Conservation (phyloP, 306 rosid species). For the Parietaria judaica region DNA sequence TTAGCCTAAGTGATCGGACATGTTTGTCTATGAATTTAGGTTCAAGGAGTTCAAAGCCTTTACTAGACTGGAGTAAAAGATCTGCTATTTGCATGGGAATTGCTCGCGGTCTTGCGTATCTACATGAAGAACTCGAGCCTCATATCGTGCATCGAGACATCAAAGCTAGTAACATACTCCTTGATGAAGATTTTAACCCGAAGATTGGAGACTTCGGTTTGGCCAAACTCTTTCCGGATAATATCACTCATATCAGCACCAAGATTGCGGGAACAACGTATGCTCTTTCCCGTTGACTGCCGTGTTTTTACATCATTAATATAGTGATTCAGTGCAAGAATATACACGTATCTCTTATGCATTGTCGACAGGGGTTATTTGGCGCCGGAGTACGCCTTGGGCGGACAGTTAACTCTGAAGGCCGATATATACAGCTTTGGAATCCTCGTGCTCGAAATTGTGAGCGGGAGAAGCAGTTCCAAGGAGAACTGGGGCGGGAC, state of each 20-base stretch:
- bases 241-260: conserved; percentile 92
- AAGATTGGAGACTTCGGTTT: conserved; percentile 96
- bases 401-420: conserved; percentile 81
- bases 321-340: too few species aligned
- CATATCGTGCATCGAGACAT: conserved; percentile 94
- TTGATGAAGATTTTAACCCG: conserved; percentile 60
- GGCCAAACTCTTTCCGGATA: conserved; percentile 93
- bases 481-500: conserved; percentile 45
- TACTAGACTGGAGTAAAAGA: conserved; percentile 75
- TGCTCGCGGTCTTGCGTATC: conserved; percentile 76
- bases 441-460: conserved; percentile 70
- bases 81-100: conserved; percentile 65
- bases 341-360: not conserved
- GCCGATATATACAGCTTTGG: conserved; percentile 95
- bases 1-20: too few species aligned
- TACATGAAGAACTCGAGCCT: conserved; percentile 83
- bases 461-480: conserved; percentile 71
- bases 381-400: conserved; percentile 95
- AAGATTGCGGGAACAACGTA: conserved; percentile 99
- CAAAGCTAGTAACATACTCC: conserved; percentile 89
- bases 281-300: conserved; percentile 25
- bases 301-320: conserved; percentile 6
- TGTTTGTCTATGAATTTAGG: conserved; percentile 35
- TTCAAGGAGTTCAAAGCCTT: conserved; percentile 21
- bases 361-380: conserved; percentile 66